A percentile compares a stretch with the other conserved stretches of the same genome.
Conservation (phyloP, 768 basidiomycete genomes). For the Xanthoconium purpureum region DNA sequence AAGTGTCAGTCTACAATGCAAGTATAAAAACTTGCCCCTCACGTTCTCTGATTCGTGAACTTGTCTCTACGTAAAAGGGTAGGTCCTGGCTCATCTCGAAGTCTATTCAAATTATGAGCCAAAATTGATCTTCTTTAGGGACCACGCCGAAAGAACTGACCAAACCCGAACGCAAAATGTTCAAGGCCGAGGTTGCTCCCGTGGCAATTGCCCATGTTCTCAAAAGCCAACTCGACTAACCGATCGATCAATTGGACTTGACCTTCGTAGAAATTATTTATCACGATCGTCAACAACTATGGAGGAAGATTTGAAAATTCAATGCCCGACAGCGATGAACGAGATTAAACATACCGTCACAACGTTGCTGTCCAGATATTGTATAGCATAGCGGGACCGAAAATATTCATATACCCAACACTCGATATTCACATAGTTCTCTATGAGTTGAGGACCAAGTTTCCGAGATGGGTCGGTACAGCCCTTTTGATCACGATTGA, state of each 20-base stretch:
- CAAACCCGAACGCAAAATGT: slow-evolving; percentile 31
- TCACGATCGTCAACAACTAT: slow-evolving; percentile 29
- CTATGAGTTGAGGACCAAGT: slow-evolving; percentile 31
- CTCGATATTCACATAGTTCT: slow-evolving; percentile 30
- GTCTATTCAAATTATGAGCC: slow-evolving; percentile 13
- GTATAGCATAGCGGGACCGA: slow-evolving; percentile 18
- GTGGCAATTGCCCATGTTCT: slow-evolving; percentile 21
- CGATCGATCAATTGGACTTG: slow-evolving; percentile 28
- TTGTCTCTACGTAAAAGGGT: slow-evolving; percentile 28
- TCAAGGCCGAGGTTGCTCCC: slow-evolving; percentile 16
- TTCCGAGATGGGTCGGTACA: slow-evolving; percentile 14
- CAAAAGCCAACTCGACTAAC: slow-evolving; percentile 23
- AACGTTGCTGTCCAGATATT: slow-evolving; percentile 15
- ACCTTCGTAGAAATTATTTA: slow-evolving; percentile 32
- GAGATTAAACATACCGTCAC: slow-evolving; percentile 15
- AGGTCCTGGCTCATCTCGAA: slow-evolving; percentile 32
- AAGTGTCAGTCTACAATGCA: slow-evolving; percentile 2
- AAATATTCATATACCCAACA: slow-evolving; percentile 29
- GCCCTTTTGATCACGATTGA: slow-evolving; percentile 21
- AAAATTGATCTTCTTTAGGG: not conserved
- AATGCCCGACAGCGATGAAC: not conserved
- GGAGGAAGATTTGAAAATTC: not conserved
- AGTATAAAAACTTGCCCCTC: not conserved
- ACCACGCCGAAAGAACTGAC: slow-evolving; percentile 14
- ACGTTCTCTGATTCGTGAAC: slow-evolving; percentile 28